Evolutionary conservation across 129 eudicot genomes (phyloP).

Genomic region (Lactuca saligna): DNA sequence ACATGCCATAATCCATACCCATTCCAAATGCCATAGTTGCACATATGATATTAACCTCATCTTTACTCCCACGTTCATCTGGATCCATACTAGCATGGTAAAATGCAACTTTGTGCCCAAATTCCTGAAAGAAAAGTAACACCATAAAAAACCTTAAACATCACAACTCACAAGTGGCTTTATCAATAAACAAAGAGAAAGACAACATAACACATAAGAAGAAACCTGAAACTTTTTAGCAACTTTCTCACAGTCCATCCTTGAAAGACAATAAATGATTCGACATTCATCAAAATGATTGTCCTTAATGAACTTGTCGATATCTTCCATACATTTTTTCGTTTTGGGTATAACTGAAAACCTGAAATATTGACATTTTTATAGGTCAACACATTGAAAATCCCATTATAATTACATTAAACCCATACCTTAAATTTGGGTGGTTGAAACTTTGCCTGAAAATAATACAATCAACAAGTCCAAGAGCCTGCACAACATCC

Average conservation of each 20-base stretch:
- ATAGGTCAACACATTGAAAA: no score
- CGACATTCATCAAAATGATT: constrained; percentile 85
- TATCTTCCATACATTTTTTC: constrained; percentile 88
- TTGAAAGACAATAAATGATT: constrained; percentile 91
- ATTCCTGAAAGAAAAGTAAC: constrained; percentile 47
- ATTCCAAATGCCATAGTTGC: constrained; percentile 99
- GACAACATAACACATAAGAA: constrained; percentile 10
- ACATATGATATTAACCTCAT: constrained; percentile 82
- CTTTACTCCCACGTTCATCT: constrained; percentile 91
- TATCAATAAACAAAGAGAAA: background rate
- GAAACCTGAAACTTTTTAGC: constrained; percentile 75
- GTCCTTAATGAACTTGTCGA: constrained; percentile 73
- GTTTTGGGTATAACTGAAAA: constrained; percentile 85
- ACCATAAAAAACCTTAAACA: background rate
- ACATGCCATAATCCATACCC: constrained; percentile 49
- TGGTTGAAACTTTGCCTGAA: constrained; percentile 95
- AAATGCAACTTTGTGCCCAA: constrained; percentile 86
- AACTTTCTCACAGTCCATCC: constrained; percentile 91
- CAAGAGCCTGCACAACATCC: constrained; percentile 99
- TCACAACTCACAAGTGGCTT: background rate
- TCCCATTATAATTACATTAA: background rate
- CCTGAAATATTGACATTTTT: constrained; percentile 50
- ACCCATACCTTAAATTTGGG: constrained; percentile 65
- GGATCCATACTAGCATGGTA: constrained; percentile 93
- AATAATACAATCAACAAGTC: constrained; percentile 81